These are phyloP conservation scores for Corylus heterophylla DNA, from an alignment of 306 rosid species.

Conservation along the genomic window DNA sequence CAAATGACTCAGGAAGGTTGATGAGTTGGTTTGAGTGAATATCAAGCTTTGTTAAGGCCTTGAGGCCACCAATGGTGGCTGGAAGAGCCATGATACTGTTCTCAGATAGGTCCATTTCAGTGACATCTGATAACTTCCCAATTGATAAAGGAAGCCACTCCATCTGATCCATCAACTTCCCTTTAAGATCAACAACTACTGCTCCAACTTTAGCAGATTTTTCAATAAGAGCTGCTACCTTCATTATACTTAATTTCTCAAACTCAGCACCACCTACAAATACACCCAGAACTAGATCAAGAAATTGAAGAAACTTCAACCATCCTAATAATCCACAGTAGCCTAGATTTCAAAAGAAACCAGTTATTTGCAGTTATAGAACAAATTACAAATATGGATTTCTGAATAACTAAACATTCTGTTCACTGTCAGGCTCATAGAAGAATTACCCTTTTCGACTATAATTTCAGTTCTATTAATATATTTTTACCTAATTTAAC, in stretches of 20 bases:
- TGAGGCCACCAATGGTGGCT: conserved; percentile 59
- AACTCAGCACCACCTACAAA: conserved; percentile 50
- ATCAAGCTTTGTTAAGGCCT: conserved; percentile 71
- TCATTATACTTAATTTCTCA: conserved; percentile 75
- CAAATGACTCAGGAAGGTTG: conserved; percentile 84
- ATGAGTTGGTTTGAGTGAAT: conserved; percentile 84
- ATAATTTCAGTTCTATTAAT: background rate
- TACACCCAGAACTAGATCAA: conserved; percentile 9
- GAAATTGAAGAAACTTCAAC: conserved; percentile 1
- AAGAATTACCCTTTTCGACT: background rate
- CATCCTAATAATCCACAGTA: background rate
- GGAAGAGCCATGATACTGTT: conserved; percentile 91
- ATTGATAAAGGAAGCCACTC: conserved; percentile 90
- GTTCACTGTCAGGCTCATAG: background rate
- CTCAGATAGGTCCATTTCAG: conserved; percentile 74
- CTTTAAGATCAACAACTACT: conserved; percentile 65
- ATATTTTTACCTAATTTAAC: background rate
- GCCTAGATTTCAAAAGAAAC: background rate
- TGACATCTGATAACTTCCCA: conserved; percentile 68
- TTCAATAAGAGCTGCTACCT: conserved; percentile 84
- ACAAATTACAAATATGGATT: background rate
- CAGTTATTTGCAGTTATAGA: background rate
- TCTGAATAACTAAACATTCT: background rate
- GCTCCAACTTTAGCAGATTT: conserved; percentile 56
- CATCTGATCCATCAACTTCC: conserved; percentile 72